Evolutionary conservation across 2,329 filamentous ascomycete species (phyloP).

Genomic region (Aspergillus sp.): DNA sequence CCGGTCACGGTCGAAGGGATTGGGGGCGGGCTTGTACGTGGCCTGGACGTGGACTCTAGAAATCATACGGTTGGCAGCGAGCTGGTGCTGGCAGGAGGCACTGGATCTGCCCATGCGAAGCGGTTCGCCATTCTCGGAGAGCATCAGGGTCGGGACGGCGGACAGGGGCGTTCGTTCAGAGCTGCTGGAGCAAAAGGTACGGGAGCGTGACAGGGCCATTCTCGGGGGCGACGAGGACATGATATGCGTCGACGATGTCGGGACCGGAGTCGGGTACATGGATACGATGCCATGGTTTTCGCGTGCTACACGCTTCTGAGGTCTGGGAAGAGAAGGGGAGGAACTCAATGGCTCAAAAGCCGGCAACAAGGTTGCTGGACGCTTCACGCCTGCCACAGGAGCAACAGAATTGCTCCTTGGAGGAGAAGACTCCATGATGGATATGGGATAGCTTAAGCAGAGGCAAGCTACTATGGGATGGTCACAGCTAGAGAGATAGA

Average conservation of each 20-base stretch:
- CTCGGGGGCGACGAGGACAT: constrained; percentile 78
- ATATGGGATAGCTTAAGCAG: too few relatives aligned
- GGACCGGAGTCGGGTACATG: constrained; percentile 89
- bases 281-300: constrained; percentile 36
- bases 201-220: constrained; percentile 46
- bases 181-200: constrained; percentile 50
- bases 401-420: constrained; percentile 28
- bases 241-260: constrained; percentile 89
- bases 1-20: constrained; percentile 65
- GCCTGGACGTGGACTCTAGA: constrained; percentile 92
- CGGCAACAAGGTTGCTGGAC: constrained; percentile 43
- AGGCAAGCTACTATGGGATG: too few relatives aligned
- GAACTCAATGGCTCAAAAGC: constrained; percentile 47
- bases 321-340: constrained; percentile 44
- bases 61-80: constrained; percentile 86
- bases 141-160: constrained; percentile 74
- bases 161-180: constrained; percentile 81
- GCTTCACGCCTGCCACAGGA: constrained; percentile 39
- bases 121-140: constrained; percentile 75
- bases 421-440: constrained; percentile 38
- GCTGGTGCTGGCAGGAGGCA: constrained; percentile 90
- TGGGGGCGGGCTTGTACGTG: constrained; percentile 67
- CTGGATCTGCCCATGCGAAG: constrained; percentile 88
- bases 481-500: constrained; percentile 7
- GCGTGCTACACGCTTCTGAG: constrained; percentile 43